Percentiles rank a stretch among this genome's conserved stretches.
Conservation (phyloP, 495 filamentous ascomycete genomes). For the Tricharina praecox region DNA sequence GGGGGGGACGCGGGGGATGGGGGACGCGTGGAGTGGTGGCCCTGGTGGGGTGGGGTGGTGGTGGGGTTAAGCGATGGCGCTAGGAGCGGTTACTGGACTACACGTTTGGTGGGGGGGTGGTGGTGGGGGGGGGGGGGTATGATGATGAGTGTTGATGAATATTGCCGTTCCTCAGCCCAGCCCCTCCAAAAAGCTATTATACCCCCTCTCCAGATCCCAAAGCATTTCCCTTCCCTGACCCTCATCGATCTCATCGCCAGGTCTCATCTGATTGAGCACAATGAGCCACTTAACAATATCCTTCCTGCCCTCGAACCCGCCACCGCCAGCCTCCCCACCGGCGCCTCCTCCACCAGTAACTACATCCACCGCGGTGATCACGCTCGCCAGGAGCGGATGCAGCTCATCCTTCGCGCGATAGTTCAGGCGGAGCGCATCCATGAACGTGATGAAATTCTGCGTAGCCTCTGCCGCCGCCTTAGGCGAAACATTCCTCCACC, state of each 20-base stretch:
- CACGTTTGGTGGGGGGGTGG: too few relatives aligned
- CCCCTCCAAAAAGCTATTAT: conserved; percentile 20
- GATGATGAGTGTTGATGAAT: too few relatives aligned
- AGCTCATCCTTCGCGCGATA: conserved; percentile 86
- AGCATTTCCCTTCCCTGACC: conserved; percentile 68
- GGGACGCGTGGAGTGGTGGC: too few relatives aligned
- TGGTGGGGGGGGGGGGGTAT: too few relatives aligned
- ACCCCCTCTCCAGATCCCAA: conserved; percentile 27
- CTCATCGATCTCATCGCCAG: conserved; percentile 74
- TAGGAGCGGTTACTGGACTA: too few relatives aligned
- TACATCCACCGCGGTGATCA: conserved; percentile 91
- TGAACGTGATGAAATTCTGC: conserved; percentile 94
- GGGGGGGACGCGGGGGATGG: neutral
- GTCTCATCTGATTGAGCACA: conserved; percentile 89
- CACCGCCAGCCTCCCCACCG: too few relatives aligned
- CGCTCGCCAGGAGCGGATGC: conserved; percentile 79
- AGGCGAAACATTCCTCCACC: conserved; percentile 22
- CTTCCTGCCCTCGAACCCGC: conserved; percentile 69
- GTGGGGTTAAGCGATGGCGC: too few relatives aligned
- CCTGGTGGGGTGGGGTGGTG: too few relatives aligned
- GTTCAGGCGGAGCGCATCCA: conserved; percentile 80
- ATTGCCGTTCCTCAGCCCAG: conserved; percentile 5
- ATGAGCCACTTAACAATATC: conserved; percentile 99
- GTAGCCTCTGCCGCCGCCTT: conserved; percentile 49
- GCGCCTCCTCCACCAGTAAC: too few relatives aligned